Conservation (phyloP, 1,284 basidiomycete species). For the Porphyrellus sp. region DNA sequence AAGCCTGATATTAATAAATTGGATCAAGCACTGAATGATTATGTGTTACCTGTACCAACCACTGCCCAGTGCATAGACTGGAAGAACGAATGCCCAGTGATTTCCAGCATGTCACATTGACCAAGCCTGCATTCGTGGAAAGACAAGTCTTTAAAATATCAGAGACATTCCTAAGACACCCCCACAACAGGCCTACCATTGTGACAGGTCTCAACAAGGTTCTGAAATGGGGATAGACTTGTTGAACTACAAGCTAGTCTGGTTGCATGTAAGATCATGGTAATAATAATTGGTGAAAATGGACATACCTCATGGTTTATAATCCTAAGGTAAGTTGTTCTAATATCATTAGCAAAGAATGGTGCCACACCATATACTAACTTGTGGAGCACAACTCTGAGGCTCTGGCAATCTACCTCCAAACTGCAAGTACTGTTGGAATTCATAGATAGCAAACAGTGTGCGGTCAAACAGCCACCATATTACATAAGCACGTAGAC, state of each 20-base stretch:
- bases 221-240: conserved; percentile 41
- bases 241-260: conserved; percentile 62
- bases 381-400: conserved; percentile 86
- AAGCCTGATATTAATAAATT: conserved; percentile 4
- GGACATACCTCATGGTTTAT: conserved; percentile 67
- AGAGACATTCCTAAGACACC: too few species aligned
- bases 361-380: conserved; percentile 79
- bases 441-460: too few species aligned
- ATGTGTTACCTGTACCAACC: conserved; percentile 45
- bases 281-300: background rate
- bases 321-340: conserved; percentile 78
- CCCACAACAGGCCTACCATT: conserved; percentile 38
- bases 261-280: conserved; percentile 9
- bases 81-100: conserved; percentile 68
- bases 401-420: conserved; percentile 93
- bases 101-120: conserved; percentile 52
- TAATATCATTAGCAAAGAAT: conserved; percentile 82
- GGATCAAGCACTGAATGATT: background rate
- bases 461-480: too few species aligned
- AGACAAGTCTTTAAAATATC: background rate
- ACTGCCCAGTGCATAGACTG: conserved; percentile 52
- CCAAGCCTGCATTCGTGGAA: conserved; percentile 65
- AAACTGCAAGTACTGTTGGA: conserved; percentile 64
- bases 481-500: too few species aligned
- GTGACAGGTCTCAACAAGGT: conserved; percentile 51